Percentiles rank a stretch among this genome's conserved stretches.
Evolutionary conservation across 208 protist species (phyloP).

Genomic region (Angomonas ambiguus): DNA sequence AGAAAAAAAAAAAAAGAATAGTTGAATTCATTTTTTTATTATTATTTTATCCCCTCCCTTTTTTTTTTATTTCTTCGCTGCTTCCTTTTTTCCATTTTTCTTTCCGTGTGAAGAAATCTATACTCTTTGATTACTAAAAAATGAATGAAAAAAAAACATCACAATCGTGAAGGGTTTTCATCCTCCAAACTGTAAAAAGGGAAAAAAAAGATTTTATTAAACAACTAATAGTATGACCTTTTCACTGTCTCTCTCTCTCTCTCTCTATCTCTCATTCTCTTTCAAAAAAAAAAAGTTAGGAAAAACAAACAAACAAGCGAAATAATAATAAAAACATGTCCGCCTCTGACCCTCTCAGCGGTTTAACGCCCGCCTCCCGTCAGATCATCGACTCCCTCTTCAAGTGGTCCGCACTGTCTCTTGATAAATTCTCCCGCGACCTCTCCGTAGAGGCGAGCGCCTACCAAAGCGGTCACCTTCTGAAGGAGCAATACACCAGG

Average conservation of each 20-base stretch:
- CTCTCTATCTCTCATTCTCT: too few relatives aligned
- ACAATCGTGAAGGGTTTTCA: too few relatives aligned
- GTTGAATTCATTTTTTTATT: slow-evolving; percentile 9
- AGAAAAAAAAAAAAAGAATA: slow-evolving; percentile 6
- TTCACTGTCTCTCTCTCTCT: too few relatives aligned
- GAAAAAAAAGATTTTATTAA: too few relatives aligned
- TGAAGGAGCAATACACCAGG: slow-evolving; percentile 41
- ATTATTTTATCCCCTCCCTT: neutral
- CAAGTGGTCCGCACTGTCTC: slow-evolving; percentile 56
- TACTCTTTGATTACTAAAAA: neutral
- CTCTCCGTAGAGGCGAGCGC: slow-evolving; percentile 48
- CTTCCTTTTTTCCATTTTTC: neutral
- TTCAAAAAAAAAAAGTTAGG: neutral
- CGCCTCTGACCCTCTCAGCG: slow-evolving; percentile 24
- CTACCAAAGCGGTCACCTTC: slow-evolving; percentile 50
- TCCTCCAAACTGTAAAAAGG: too few relatives aligned
- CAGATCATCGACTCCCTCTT: slow-evolving; percentile 51
- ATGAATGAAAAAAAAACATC: too few relatives aligned
- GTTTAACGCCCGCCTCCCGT: slow-evolving; percentile 48
- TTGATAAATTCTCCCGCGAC: slow-evolving; percentile 62
- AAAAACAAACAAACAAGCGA: neutral
- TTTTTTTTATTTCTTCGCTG: neutral
- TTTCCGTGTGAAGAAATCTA: neutral
- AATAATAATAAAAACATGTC: slow-evolving; percentile 4
- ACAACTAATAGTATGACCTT: too few relatives aligned